Conservation (phyloP, 306 rosid genomes). For the Cicer judaicum region DNA sequence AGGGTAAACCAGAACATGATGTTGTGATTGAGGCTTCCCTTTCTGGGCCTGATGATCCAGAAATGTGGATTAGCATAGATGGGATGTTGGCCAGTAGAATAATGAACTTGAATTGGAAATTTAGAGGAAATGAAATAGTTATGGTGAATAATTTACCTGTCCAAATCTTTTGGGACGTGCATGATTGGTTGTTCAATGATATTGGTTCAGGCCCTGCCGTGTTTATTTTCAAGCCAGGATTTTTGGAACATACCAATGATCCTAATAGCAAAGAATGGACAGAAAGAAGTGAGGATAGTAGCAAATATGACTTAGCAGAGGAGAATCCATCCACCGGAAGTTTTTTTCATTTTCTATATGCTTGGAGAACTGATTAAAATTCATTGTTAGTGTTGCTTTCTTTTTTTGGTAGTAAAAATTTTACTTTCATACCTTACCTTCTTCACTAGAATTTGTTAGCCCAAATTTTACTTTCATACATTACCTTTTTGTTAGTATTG, state of each 20-base stretch:
- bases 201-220: conserved; percentile 58
- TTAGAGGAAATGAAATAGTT: conserved; percentile 68
- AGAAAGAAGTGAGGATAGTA: not conserved
- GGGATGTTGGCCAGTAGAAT: conserved; percentile 56
- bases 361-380: conserved; percentile 60
- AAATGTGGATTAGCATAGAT: conserved; percentile 74
- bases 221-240: conserved; percentile 64
- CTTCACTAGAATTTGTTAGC: conserved; percentile 20
- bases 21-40: conserved; percentile 64
- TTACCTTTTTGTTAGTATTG: conserved; percentile 23
- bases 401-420: not conserved
- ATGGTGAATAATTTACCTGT: conserved; percentile 58
- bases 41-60: conserved; percentile 65
- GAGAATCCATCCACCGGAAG: conserved; percentile 34
- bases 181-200: conserved; percentile 67
- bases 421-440: conserved; percentile 15
- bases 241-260: conserved; percentile 29
- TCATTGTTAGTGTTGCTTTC: not conserved
- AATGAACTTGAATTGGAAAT: conserved; percentile 78
- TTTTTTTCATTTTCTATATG: conserved; percentile 60
- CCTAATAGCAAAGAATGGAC: conserved; percentile 28
- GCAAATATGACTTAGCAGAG: conserved; percentile 12
- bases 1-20: conserved; percentile 57
- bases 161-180: conserved; percentile 75
- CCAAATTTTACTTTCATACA: not conserved